Evolutionary conservation across 139 green algal species (phyloP), one percentile per base, ranked within the genome.

Genomic region (Chlamydomonas sp.): DNA sequence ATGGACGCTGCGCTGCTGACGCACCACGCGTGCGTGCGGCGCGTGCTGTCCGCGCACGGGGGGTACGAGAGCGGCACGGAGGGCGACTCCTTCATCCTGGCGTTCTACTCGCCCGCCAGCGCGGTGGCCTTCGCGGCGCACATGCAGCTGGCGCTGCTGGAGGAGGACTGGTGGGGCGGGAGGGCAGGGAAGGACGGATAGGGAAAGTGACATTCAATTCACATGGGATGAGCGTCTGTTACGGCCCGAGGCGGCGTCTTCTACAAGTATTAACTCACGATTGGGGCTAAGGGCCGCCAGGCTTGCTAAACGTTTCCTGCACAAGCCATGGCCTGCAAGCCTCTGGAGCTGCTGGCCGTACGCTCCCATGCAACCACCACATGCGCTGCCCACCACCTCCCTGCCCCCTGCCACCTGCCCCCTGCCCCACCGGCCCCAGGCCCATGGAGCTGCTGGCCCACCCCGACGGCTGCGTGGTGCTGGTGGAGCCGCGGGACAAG

Each of bases 41-140:
- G 63, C 1, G 16, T 89, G 20, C 76, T 93, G 78, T 4, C 66
- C 14, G 15, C 74, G 64, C 77, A 86, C 82, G 60, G 85, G 68
- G 90, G 90, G 5, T 93, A 93, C 85, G 90, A 93, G 79, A 90
- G 80, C 83, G 76, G 15, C 15, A 85, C 80, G 89, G 90, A 93
- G 86, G 88, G 90, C 9, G 90, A 93, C 76, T 88, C 88, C 4
- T 93, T 93, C 84, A 92, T 92, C 60, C 4, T 91, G 67, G 90
- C 88, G 1, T 93, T 93, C 74, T 78, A 91, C 6, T 79, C 85
- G 2, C 76, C 84, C 62, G 17, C 59, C 4, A 78, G 81, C 66
- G 90, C 90, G 0, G 57, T 88, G 2, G 71, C 62, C 14, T 93
- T 81, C 63, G 83, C 83, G 17, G 68, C 69, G 4, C 59, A 17